phyloP scores from a whole-genome alignment of 805 yeast species.

The Cephaloascus albidus region DNA sequence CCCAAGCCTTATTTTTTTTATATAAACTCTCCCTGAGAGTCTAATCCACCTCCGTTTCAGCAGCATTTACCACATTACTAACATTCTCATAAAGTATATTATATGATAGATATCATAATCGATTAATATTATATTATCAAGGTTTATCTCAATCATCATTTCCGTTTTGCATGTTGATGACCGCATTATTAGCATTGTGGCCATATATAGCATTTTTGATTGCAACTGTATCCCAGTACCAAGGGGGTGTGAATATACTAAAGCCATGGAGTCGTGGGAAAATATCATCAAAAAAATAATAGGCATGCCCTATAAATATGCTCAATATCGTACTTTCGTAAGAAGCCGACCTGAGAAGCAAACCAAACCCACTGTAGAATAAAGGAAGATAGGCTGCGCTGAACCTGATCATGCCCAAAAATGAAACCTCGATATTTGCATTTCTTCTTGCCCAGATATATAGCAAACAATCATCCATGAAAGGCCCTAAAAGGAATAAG shows the following conservation, averaged over 20 bases:
- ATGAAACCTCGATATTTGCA: slow-evolving; percentile 1
- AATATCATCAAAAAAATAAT: not conserved
- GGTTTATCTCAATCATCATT: too few relatives aligned
- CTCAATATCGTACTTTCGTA: not conserved
- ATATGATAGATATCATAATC: too few relatives aligned
- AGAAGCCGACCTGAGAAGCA: not conserved
- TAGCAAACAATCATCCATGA: slow-evolving; percentile 2
- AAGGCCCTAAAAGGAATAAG: slow-evolving; percentile 2
- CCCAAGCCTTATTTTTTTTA: too few relatives aligned
- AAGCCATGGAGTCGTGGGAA: not conserved
- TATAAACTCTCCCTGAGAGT: too few relatives aligned
- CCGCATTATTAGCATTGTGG: too few relatives aligned
- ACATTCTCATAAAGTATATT: too few relatives aligned
- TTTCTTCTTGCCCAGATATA: slow-evolving; percentile 5
- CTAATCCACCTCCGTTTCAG: too few relatives aligned
- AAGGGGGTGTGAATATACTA: not conserved
- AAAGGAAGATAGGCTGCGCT: slow-evolving; percentile 5
- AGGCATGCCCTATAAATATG: not conserved
- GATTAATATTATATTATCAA: too few relatives aligned
- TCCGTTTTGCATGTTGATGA: too few relatives aligned
- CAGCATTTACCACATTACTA: too few relatives aligned
- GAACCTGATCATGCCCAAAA: slow-evolving; percentile 4
- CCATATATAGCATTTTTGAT: not conserved
- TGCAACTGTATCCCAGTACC: not conserved
- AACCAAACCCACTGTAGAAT: not conserved